Evolutionary conservation across 2,329 filamentous ascomycete species (phyloP).

Genomic region (Arthrobotrys musiformis): DNA sequence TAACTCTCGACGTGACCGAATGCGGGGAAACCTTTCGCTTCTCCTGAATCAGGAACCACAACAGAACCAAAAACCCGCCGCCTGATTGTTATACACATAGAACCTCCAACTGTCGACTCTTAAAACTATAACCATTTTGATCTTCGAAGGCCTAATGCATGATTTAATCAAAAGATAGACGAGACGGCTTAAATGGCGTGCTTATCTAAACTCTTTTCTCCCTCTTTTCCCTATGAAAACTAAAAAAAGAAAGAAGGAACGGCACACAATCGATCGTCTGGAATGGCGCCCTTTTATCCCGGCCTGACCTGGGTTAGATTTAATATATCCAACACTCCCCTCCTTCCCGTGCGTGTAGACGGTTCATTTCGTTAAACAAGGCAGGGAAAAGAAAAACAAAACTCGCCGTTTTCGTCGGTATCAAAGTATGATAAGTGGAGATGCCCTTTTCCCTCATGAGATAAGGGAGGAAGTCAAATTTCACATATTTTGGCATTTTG

Average conservation of each 20-base stretch:
- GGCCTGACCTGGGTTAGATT: not conserved
- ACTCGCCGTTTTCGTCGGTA: slow-evolving; percentile 14
- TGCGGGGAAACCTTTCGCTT: slow-evolving; percentile 1
- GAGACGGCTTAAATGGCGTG: slow-evolving; percentile 10
- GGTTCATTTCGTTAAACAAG: not conserved
- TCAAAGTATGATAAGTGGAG: not conserved
- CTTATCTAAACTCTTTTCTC: slow-evolving; percentile 13
- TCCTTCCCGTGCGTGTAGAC: too few species aligned
- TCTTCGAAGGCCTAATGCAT: not conserved
- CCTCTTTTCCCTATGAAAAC: too few species aligned
- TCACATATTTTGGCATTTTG: not conserved
- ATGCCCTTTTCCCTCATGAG: not conserved
- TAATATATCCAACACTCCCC: slow-evolving; percentile 24
- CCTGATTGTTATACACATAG: not conserved
- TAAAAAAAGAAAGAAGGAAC: not conserved
- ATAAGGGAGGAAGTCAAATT: not conserved
- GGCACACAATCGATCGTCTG: slow-evolving; percentile 20
- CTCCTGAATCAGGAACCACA: slow-evolving; percentile 5
- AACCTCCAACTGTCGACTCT: not conserved
- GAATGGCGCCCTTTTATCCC: slow-evolving; percentile 14
- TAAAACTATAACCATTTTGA: not conserved
- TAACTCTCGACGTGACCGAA: not conserved
- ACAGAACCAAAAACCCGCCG: not conserved
- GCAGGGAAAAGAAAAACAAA: slow-evolving; percentile 7
- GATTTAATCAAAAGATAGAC: slow-evolving; percentile 8